Percentiles rank a stretch among this genome's conserved stretches.
Conservation (phyloP, 2,329 filamentous ascomycete species). For the Pseudocercospora vitis region DNA sequence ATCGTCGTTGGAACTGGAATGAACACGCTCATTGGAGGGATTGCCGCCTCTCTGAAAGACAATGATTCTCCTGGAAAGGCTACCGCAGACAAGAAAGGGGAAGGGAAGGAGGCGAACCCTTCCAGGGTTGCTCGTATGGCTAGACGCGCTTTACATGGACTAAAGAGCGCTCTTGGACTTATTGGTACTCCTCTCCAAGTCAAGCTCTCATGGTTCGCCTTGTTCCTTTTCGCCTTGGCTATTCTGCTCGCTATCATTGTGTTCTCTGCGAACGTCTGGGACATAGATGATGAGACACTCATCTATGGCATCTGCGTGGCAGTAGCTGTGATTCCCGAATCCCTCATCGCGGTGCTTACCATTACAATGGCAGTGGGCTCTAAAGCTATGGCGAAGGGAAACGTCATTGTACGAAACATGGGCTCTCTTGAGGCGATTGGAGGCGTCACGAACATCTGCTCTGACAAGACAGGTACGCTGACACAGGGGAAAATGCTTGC, state of each 20-base stretch:
- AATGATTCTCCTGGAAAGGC: no score
- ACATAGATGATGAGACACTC: conserved; percentile 45
- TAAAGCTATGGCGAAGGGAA: conserved; percentile 62
- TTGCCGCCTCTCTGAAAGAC: conserved; percentile 50
- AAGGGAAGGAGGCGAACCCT: conserved; percentile 14
- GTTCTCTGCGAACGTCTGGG: conserved; percentile 58
- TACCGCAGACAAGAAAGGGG: no score
- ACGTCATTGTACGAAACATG: conserved; percentile 65
- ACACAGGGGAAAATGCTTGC: conserved; percentile 60
- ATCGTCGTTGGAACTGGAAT: conserved; percentile 61
- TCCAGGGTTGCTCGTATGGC: conserved; percentile 20
- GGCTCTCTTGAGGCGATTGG: conserved; percentile 64
- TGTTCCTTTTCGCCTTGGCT: conserved; percentile 73
- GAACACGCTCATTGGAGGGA: conserved; percentile 67
- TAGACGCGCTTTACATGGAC: conserved; percentile 57
- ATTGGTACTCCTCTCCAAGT: conserved; percentile 78
- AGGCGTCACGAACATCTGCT: conserved; percentile 66
- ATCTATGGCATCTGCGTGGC: conserved; percentile 52
- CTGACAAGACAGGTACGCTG: conserved; percentile 66
- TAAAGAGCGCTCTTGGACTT: conserved; percentile 40
- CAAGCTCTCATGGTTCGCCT: conserved; percentile 80
- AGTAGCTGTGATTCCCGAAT: conserved; percentile 50
- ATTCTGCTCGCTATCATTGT: conserved; percentile 69
- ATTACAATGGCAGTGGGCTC: conserved; percentile 66
- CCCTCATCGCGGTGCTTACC: conserved; percentile 64